Conservation (phyloP, 2,329 filamentous ascomycete genomes). For the Aureobasidium sp. region DNA sequence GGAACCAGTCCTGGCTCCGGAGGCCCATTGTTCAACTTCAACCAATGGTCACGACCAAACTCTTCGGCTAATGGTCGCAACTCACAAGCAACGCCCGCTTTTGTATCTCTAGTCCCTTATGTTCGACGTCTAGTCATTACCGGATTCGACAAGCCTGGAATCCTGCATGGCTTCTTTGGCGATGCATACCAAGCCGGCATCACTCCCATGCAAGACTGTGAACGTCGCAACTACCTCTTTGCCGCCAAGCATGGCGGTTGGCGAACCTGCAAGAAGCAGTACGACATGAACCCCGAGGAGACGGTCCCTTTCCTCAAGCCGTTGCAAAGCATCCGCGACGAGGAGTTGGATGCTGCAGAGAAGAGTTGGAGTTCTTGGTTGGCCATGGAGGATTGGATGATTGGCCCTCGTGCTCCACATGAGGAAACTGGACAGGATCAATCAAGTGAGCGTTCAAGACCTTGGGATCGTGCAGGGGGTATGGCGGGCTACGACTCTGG, state of each 20-base stretch:
- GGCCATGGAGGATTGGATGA: constrained; percentile 97
- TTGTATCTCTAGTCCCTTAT: constrained; percentile 75
- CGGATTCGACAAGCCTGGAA: constrained; percentile 76
- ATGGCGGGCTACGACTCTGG: constrained; percentile 4
- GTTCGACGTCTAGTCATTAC: constrained; percentile 85
- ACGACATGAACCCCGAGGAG: constrained; percentile 72
- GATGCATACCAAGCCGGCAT: constrained; percentile 80
- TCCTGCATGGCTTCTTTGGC: constrained; percentile 96
- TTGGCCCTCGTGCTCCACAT: constrained; percentile 53
- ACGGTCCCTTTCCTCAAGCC: constrained; percentile 81
- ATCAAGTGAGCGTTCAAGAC: not conserved
- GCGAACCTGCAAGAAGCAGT: constrained; percentile 81
- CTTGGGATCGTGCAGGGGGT: constrained; percentile 5
- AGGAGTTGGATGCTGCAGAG: constrained; percentile 78
- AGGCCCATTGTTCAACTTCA: constrained; percentile 23
- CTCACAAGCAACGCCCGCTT: constrained; percentile 27
- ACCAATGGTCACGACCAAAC: constrained; percentile 29
- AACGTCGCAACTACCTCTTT: constrained; percentile 90
- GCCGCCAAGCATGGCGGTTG: constrained; percentile 88
- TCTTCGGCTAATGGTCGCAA: constrained; percentile 32
- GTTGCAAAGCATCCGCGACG: constrained; percentile 66
- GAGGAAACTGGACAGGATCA: not conserved
- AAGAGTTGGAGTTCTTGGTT: constrained; percentile 89
- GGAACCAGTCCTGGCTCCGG: not conserved
- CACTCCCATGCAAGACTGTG: constrained; percentile 75